Percentiles rank a stretch among this genome's conserved stretches.
phyloP scores from a whole-genome alignment of 371 early-diverging fungal species.

The Gilbertella persicaria region DNA sequence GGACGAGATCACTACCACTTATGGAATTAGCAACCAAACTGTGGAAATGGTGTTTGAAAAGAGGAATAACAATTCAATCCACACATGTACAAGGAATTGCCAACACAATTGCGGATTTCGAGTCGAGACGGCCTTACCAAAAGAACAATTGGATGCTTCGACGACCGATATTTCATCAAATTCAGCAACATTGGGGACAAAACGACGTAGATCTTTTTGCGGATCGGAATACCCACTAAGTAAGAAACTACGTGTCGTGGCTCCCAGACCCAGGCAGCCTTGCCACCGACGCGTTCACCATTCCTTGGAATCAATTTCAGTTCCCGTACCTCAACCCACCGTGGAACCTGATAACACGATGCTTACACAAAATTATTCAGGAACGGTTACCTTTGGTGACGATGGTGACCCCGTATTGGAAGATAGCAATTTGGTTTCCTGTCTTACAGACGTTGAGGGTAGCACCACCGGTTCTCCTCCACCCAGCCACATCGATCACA shows the following conservation, averaged over 20 bases:
- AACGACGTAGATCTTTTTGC: slow-evolving; percentile 28
- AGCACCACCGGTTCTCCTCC: neutral
- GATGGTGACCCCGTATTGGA: slow-evolving; percentile 5
- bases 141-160: slow-evolving; percentile 19
- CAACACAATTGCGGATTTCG: slow-evolving; percentile 16
- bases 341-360: slow-evolving; percentile 1
- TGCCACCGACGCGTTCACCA: neutral
- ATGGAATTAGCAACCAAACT: slow-evolving; percentile 6
- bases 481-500: slow-evolving; percentile 1
- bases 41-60: slow-evolving; percentile 7
- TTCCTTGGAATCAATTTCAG: slow-evolving; percentile 7
- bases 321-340: neutral
- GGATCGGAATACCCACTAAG: slow-evolving; percentile 11
- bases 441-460: slow-evolving; percentile 6
- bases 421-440: slow-evolving; percentile 22
- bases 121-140: slow-evolving; percentile 6
- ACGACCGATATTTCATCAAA: neutral
- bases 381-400: slow-evolving; percentile 4
- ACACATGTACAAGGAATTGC: neutral
- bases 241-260: slow-evolving; percentile 24
- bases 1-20: neutral
- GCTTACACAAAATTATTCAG: slow-evolving; percentile 1
- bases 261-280: slow-evolving; percentile 7
- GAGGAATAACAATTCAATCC: slow-evolving; percentile 1
- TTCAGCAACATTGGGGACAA: slow-evolving; percentile 13